Conservation (phyloP, 352 stramenopile species). For the Blastocystis sp. region DNA sequence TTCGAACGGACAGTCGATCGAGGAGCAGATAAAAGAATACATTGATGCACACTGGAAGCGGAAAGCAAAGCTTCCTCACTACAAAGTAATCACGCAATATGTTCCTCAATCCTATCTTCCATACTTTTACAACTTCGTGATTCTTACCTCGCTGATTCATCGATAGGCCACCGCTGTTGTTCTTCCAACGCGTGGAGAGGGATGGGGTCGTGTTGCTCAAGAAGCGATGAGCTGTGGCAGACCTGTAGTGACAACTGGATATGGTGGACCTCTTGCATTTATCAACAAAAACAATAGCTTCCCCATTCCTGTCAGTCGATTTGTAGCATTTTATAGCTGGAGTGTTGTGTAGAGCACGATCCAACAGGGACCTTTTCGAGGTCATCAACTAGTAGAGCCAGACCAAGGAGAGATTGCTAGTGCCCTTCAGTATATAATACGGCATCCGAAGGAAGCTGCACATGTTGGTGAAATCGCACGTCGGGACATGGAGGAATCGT, state of each 20-base stretch:
- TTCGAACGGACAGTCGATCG: slow-evolving; percentile 39
- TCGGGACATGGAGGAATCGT: slow-evolving; percentile 76
- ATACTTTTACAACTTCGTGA: slow-evolving; percentile 67
- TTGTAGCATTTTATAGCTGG: slow-evolving; percentile 15
- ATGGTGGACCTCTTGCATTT: slow-evolving; percentile 72
- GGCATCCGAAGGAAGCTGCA: slow-evolving; percentile 71
- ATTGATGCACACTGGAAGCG: background rate
- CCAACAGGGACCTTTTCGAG: slow-evolving; percentile 64
- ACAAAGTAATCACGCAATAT: slow-evolving; percentile 61
- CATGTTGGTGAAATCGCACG: slow-evolving; percentile 73
- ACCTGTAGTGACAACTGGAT: slow-evolving; percentile 83
- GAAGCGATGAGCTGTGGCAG: slow-evolving; percentile 85
- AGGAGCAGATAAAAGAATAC: slow-evolving; percentile 27
- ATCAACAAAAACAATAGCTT: slow-evolving; percentile 65
- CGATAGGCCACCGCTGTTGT: slow-evolving; percentile 77
- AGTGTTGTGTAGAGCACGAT: slow-evolving; percentile 28
- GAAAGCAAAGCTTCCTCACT: background rate
- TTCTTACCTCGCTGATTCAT: slow-evolving; percentile 71
- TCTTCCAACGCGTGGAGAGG: slow-evolving; percentile 82
- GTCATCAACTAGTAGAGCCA: slow-evolving; percentile 76
- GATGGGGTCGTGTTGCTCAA: slow-evolving; percentile 83
- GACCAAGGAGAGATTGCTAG: slow-evolving; percentile 72
- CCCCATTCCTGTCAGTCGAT: slow-evolving; percentile 49
- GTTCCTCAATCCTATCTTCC: slow-evolving; percentile 71
- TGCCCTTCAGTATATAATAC: slow-evolving; percentile 70